These are phyloP conservation scores for Tolypocladium amazonense DNA, from an alignment of 2,329 filamentous ascomycete genomes.

Conservation along the genomic window DNA sequence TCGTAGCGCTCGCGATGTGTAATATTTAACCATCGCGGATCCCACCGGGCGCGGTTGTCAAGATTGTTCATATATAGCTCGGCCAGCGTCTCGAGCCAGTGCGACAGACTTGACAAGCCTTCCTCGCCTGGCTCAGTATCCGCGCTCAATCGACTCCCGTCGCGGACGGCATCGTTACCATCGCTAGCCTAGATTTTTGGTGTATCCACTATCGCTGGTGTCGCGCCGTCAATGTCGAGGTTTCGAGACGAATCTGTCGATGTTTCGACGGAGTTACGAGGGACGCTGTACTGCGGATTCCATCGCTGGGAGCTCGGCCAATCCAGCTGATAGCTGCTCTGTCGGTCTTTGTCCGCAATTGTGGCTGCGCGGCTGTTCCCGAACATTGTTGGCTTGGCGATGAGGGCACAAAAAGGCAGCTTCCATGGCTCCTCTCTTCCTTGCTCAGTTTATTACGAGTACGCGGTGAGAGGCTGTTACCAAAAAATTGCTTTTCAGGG, in stretches of 20 bases:
- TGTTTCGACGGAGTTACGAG: slow-evolving; percentile 9
- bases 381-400: not conserved
- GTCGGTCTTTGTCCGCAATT: not conserved
- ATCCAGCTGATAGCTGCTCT: slow-evolving; percentile 7
- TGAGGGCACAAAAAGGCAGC: not conserved
- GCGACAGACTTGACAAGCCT: slow-evolving; percentile 13
- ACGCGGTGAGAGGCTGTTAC: not conserved
- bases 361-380: not conserved
- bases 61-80: slow-evolving; percentile 19
- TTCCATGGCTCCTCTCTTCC: not conserved
- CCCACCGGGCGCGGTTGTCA: slow-evolving; percentile 14
- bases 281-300: slow-evolving; percentile 14
- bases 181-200: not conserved
- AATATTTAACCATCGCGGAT: slow-evolving; percentile 14
- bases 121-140: slow-evolving; percentile 4
- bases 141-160: not conserved
- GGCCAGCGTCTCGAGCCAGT: slow-evolving; percentile 17
- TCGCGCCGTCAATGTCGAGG: not conserved
- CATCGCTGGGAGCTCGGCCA: slow-evolving; percentile 12
- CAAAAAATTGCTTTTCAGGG: not conserved
- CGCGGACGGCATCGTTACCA: not conserved
- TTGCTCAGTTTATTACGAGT: not conserved
- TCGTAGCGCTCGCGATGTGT: slow-evolving; percentile 12
- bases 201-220: slow-evolving; percentile 2
- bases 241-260: not conserved